A percentile compares a stretch with the other conserved stretches of the same genome.
Evolutionary conservation across 306 rosid species (phyloP).

Genomic region (Amphicarpaea edgeworthii): DNA sequence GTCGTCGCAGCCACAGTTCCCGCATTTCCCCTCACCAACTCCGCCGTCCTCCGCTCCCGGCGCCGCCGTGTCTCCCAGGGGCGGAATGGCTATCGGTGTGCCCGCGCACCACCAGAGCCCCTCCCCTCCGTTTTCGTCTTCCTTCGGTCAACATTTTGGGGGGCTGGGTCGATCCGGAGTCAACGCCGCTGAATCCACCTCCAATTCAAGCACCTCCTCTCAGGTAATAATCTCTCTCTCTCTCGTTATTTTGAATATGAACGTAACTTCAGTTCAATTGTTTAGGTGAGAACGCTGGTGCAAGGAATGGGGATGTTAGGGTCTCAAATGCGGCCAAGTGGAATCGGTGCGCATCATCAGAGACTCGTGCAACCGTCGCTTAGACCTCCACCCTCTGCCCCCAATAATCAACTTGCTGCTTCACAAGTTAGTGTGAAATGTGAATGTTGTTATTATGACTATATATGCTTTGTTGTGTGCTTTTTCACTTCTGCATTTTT

Average conservation of each 20-base stretch:
- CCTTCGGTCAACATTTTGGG: constrained; percentile 83
- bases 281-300: constrained; percentile 68
- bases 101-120: constrained; percentile 77
- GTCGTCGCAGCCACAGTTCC: constrained; percentile 53
- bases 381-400: constrained; percentile 64
- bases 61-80: constrained; percentile 51
- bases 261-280: background rate
- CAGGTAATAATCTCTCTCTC: no score
- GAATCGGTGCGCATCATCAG: constrained; percentile 67
- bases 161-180: constrained; percentile 76
- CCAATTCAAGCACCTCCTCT: constrained; percentile 62
- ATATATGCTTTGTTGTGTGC: constrained; percentile 14
- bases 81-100: constrained; percentile 80
- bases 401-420: constrained; percentile 61
- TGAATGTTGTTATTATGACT: constrained; percentile 27
- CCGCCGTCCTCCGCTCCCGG: constrained; percentile 54
- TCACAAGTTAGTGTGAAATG: constrained; percentile 83
- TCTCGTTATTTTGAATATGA: constrained; percentile 23
- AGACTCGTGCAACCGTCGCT: constrained; percentile 79
- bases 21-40: constrained; percentile 59
- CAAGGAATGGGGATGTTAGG: constrained; percentile 92
- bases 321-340: constrained; percentile 80
- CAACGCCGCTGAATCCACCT: constrained; percentile 54
- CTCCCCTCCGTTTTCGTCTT: constrained; percentile 70
- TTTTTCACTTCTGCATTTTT: constrained; percentile 32